A percentile compares a stretch with the other conserved stretches of the same genome.
These are phyloP conservation scores for Penicillium chermesinum DNA, from an alignment of 495 filamentous ascomycete genomes.

Conservation along the genomic window DNA sequence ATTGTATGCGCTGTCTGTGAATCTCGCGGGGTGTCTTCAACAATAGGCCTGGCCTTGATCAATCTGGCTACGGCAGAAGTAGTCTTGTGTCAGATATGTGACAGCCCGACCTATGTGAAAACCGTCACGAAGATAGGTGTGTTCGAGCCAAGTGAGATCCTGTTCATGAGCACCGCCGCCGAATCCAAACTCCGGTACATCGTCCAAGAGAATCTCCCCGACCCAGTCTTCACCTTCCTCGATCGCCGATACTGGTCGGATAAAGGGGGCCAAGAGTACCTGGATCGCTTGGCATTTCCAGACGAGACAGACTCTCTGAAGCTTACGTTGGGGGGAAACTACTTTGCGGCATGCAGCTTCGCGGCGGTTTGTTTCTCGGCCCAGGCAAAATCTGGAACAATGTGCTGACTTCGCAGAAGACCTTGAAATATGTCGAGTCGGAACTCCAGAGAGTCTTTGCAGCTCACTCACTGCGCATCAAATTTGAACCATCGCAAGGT, in stretches of 20 bases:
- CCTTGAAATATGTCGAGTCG: conserved; percentile 74
- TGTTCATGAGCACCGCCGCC: conserved; percentile 66
- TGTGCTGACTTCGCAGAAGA: conserved; percentile 44
- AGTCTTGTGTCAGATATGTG: conserved; percentile 83
- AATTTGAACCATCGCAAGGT: conserved; percentile 82
- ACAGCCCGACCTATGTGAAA: conserved; percentile 80
- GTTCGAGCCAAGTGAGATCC: conserved; percentile 68
- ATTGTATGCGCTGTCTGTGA: conserved; percentile 91
- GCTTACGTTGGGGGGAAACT: conserved; percentile 72
- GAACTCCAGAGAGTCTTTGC: conserved; percentile 60
- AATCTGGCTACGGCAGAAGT: conserved; percentile 80
- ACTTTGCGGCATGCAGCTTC: conserved; percentile 85
- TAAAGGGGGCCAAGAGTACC: conserved; percentile 67
- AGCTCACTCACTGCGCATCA: conserved; percentile 74
- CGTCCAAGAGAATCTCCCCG: conserved; percentile 61
- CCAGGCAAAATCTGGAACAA: conserved; percentile 1
- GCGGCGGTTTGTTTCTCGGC: conserved; percentile 60
- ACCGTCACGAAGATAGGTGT: conserved; percentile 78
- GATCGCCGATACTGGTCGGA: conserved; percentile 91
- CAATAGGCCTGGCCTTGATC: conserved; percentile 84
- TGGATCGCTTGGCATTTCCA: conserved; percentile 70
- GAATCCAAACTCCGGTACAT: conserved; percentile 74
- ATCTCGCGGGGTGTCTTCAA: conserved; percentile 75
- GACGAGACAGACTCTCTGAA: conserved; percentile 76
- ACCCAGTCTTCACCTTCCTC: conserved; percentile 52